Evolutionary conservation across 1,139 yeast genomes (phyloP).

Genomic region (Geotrichum histeridarum): DNA sequence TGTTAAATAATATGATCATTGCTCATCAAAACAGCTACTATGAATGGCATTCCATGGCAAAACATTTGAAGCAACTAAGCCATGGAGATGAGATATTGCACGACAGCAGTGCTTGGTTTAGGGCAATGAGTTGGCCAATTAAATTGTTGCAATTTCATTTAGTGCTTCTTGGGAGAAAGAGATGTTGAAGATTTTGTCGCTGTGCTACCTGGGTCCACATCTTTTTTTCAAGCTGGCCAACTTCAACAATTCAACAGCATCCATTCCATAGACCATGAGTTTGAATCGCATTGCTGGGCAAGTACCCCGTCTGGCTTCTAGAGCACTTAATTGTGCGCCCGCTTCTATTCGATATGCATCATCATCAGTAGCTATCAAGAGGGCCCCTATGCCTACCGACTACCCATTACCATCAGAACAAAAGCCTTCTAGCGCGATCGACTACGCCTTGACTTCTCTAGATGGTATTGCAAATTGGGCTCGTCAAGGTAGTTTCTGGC

Average conservation of each 20-base stretch:
- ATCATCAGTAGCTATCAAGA: slow-evolving; percentile 18
- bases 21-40: too few relatives aligned
- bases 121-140: too few relatives aligned
- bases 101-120: background rate
- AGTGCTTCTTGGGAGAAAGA: background rate
- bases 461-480: slow-evolving; percentile 90
- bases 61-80: background rate
- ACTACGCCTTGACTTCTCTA: slow-evolving; percentile 75
- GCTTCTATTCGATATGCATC: slow-evolving; percentile 12
- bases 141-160: background rate
- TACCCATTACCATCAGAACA: slow-evolving; percentile 51
- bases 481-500: slow-evolving; percentile 89
- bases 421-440: slow-evolving; percentile 55
- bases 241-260: too few relatives aligned
- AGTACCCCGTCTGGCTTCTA: too few relatives aligned
- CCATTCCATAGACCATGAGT: too few relatives aligned
- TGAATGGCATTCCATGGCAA: too few relatives aligned
- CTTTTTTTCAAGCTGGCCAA: background rate
- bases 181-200: background rate
- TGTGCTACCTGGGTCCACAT: background rate
- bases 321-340: too few relatives aligned
- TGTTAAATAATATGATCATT: too few relatives aligned
- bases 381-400: slow-evolving; percentile 43
- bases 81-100: background rate
- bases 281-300: too few relatives aligned